These are phyloP conservation scores for Tripterygium wilfordii DNA, from an alignment of 177 flowering plant genomes.

Conservation along the genomic window DNA sequence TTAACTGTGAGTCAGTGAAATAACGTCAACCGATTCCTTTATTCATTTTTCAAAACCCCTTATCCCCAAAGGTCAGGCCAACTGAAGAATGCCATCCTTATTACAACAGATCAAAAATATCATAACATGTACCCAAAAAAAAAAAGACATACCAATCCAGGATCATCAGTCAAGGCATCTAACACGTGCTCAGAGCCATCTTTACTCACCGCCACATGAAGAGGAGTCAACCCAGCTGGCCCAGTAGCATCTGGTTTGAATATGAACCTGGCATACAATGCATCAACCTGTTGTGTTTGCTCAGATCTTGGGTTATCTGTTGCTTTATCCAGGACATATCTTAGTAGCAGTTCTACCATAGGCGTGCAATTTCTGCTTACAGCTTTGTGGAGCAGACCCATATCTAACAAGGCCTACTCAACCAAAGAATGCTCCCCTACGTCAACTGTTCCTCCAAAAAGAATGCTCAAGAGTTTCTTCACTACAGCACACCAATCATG, in stretches of 20 bases:
- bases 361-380: constrained; percentile 32
- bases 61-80: too few relatives aligned
- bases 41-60: too few relatives aligned
- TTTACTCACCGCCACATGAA: constrained; percentile 33
- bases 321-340: constrained; percentile 13
- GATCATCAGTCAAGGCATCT: constrained; percentile 32
- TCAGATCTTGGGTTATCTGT: constrained; percentile 4
- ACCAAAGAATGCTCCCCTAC: constrained; percentile 12
- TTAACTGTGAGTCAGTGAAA: too few relatives aligned
- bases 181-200: constrained; percentile 28
- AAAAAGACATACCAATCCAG: constrained; percentile 23
- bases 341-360: constrained; percentile 33
- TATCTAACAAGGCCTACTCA: constrained; percentile 18
- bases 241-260: constrained; percentile 27
- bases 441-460: constrained; percentile 20
- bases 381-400: constrained; percentile 34
- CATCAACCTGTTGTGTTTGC: constrained; percentile 1
- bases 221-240: constrained; percentile 39
- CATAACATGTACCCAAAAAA: neutral
- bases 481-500: constrained; percentile 44
- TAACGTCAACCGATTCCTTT: too few relatives aligned
- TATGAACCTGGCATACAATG: neutral
- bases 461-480: constrained; percentile 26
- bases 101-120: too few relatives aligned
- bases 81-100: neutral